These are phyloP conservation scores for Epichloe festucae DNA, from an alignment of 2,329 filamentous ascomycete species.

Conservation along the genomic window DNA sequence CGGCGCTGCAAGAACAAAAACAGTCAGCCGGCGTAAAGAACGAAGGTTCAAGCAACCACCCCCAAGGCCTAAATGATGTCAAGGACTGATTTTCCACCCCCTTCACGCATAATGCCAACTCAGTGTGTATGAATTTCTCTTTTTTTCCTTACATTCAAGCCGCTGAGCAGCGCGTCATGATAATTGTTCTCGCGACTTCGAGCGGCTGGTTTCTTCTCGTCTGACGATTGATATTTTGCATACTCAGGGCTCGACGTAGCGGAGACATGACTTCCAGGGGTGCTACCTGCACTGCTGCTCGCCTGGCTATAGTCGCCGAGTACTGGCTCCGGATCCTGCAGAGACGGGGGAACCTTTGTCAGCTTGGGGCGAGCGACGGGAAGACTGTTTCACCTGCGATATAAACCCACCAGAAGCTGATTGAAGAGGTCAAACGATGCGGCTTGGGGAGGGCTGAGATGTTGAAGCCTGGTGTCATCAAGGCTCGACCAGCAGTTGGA, in stretches of 20 bases:
- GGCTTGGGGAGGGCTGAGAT: not conserved
- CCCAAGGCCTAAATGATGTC: too few species aligned
- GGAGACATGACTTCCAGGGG: slow-evolving; percentile 1
- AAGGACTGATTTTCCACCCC: too few species aligned
- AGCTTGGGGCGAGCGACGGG: too few species aligned
- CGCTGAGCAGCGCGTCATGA: slow-evolving; percentile 37
- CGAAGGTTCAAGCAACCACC: not conserved
- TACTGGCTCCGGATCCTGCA: not conserved
- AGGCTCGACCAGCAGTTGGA: not conserved
- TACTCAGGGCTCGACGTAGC: not conserved
- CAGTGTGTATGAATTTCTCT: not conserved
- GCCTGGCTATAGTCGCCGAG: not conserved
- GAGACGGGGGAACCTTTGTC: too few species aligned
- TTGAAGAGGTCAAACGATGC: not conserved
- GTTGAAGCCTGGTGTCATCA: not conserved
- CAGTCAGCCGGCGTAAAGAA: not conserved
- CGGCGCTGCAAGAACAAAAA: slow-evolving; percentile 11
- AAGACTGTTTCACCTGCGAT: too few species aligned
- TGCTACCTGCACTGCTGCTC: slow-evolving; percentile 7
- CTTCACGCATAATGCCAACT: too few species aligned
- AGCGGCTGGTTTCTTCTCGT: not conserved
- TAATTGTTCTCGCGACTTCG: slow-evolving; percentile 38
- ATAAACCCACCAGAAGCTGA: not conserved
- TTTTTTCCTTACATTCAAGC: slow-evolving; percentile 29
- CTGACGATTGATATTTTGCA: not conserved